Evolutionary conservation across 148 eudicot genomes (phyloP).

Genomic region (Drosera capensis): DNA sequence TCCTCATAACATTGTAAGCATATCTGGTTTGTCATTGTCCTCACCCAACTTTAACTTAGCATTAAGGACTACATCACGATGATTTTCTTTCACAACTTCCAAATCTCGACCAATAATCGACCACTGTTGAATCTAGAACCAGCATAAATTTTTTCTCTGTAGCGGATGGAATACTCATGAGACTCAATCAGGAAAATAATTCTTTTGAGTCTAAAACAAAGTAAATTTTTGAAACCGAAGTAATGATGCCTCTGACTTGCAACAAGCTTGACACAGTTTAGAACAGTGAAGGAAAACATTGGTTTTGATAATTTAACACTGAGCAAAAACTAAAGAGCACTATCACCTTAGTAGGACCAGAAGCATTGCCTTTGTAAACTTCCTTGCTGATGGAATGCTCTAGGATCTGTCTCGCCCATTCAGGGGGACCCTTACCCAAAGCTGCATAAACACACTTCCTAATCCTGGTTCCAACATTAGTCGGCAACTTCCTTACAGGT

Average conservation of each 20-base stretch:
- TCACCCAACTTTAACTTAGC: too few relatives aligned
- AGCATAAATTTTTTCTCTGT: too few relatives aligned
- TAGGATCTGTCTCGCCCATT: conserved; percentile 56
- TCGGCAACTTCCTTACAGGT: conserved; percentile 67
- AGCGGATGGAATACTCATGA: too few relatives aligned
- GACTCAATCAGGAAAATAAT: too few relatives aligned
- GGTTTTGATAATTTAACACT: background rate
- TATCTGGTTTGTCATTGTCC: too few relatives aligned
- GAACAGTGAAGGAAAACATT: background rate
- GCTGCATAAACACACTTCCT: conserved; percentile 49
- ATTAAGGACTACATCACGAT: too few relatives aligned
- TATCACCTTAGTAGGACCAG: conserved; percentile 73
- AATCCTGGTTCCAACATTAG: conserved; percentile 79
- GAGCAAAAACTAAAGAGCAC: background rate
- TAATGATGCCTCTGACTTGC: background rate
- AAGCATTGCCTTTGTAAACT: conserved; percentile 75
- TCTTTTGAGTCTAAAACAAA: too few relatives aligned
- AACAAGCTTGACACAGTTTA: background rate
- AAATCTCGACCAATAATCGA: too few relatives aligned
- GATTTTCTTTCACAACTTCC: too few relatives aligned
- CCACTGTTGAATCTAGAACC: too few relatives aligned
- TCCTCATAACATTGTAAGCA: too few relatives aligned
- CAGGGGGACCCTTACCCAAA: conserved; percentile 54
- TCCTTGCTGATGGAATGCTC: conserved; percentile 70
- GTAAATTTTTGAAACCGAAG: background rate